Base-by-base conservation (phyloP, 1,139 yeast species). In the Candida sanyaensis region DNA sequence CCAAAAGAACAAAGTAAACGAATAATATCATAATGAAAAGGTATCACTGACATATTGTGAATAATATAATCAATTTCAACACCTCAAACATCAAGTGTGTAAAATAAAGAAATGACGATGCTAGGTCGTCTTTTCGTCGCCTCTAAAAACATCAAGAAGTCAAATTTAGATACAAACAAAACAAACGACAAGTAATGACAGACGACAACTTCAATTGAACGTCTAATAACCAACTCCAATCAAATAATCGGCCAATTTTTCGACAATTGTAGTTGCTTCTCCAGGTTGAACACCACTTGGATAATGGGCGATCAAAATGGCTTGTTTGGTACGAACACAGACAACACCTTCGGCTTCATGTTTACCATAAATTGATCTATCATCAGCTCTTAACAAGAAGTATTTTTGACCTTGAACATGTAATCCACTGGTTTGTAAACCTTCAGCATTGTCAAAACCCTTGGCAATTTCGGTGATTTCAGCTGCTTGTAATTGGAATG, bases 241-340 rank as follows among this genome's bases (percentile, higher is more conserved):
- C 72, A 93, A 81, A 66, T 93, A 92, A 66, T 92, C 98, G 41
- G 96, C 98, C 73, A 93, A 80, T 65, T 90, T 92, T 69, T 93
- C 99, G 49, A 92, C 97, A 55, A 91, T 86, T 60, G 88, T 82
- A 53, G 97, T 88, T 49, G 99, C 99, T 64, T 89, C 97, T 57
- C 96, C 97, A 30, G 98, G 91, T 65, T 86, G 95, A 45, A 89
- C 85, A 49, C 90, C 90, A 17, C 85, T 80, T 11, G 97, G 96
- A 66, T 93, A 95, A 69, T 93, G 98, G n/a, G 95, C 97, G 63
- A 95, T 73, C 64, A 93, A 73, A 50, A 93, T 84, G 38, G 98
- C 91, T 71, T 92, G 98, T 65, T 84, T 88, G 50, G 98, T 91
- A 77, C 96, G 86, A 45, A 93, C 97, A 55, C 92, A 88, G 56